Percentiles rank a stretch among this genome's conserved stretches.
These are phyloP conservation scores for Porodaedalea pini DNA, from an alignment of 1,284 basidiomycete genomes.

Conservation along the genomic window DNA sequence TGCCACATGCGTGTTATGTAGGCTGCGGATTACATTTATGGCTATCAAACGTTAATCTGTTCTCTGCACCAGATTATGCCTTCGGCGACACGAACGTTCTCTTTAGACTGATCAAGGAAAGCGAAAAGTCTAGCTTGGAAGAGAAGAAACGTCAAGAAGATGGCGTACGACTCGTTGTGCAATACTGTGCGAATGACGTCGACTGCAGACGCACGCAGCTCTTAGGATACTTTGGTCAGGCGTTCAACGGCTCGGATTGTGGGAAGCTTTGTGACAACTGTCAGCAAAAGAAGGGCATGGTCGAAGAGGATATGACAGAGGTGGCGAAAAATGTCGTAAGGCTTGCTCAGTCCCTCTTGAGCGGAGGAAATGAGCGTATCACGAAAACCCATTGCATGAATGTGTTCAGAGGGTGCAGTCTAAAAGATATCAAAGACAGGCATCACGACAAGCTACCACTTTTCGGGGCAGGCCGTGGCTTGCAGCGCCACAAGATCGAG, in stretches of 20 bases:
- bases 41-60: constrained; percentile 3
- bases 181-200: constrained; percentile 78
- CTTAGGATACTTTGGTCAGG: constrained; percentile 70
- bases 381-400: constrained; percentile 46
- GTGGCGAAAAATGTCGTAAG: constrained; percentile 47
- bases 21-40: constrained; percentile 20
- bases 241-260: constrained; percentile 58
- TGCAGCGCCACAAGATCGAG: constrained; percentile 52
- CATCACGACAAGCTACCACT: constrained; percentile 45
- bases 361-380: constrained; percentile 25
- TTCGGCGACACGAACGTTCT: constrained; percentile 50
- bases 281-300: constrained; percentile 39
- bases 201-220: constrained; percentile 88
- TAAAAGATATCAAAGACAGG: constrained; percentile 44
- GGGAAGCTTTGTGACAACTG: constrained; percentile 75
- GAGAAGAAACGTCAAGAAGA: constrained; percentile 59
- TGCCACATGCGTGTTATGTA: constrained; percentile 61
- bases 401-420: constrained; percentile 62
- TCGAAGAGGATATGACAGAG: constrained; percentile 50
- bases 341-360: constrained; percentile 50
- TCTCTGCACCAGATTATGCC: constrained; percentile 45
- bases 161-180: constrained; percentile 55
- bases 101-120: constrained; percentile 48
- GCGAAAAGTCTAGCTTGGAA: constrained; percentile 33
- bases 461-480: constrained; percentile 52